These are phyloP conservation scores for Zasmidium cellare DNA, from an alignment of 2,329 filamentous ascomycete genomes.

Conservation along the genomic window DNA sequence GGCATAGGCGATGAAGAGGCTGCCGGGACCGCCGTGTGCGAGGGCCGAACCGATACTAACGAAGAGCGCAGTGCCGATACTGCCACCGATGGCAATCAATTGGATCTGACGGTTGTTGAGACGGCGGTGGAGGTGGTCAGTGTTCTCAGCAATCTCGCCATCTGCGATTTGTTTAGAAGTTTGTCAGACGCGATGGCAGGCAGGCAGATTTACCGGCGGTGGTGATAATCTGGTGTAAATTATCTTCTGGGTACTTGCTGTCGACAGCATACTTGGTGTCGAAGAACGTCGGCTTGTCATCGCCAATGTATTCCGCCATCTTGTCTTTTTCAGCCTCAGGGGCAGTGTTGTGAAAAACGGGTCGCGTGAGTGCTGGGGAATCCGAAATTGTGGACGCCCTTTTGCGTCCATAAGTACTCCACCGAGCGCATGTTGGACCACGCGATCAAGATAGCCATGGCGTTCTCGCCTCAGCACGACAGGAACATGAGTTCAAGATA, in stretches of 20 bases:
- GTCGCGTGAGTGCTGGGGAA: neutral
- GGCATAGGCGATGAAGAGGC: conserved; percentile 21
- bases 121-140: conserved; percentile 46
- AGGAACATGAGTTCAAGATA: neutral
- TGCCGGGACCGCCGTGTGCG: conserved; percentile 41
- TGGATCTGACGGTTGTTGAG: conserved; percentile 49
- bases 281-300: neutral
- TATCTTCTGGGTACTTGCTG: conserved; percentile 5
- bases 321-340: neutral
- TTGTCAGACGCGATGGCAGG: too few species aligned
- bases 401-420: neutral
- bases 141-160: conserved; percentile 33
- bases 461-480: neutral
- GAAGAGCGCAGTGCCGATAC: conserved; percentile 30
- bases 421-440: neutral
- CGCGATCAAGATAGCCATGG: neutral
- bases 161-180: too few species aligned
- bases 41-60: conserved; percentile 57
- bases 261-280: neutral
- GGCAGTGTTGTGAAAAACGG: neutral
- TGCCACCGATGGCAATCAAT: conserved; percentile 31
- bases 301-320: conserved; percentile 1
- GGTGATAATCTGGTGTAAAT: conserved; percentile 17
- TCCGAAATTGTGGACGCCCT: neutral
- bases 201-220: conserved; percentile 16